These are phyloP conservation scores for Volvox africanus DNA, from an alignment of 139 green algal species.

Conservation along the genomic window DNA sequence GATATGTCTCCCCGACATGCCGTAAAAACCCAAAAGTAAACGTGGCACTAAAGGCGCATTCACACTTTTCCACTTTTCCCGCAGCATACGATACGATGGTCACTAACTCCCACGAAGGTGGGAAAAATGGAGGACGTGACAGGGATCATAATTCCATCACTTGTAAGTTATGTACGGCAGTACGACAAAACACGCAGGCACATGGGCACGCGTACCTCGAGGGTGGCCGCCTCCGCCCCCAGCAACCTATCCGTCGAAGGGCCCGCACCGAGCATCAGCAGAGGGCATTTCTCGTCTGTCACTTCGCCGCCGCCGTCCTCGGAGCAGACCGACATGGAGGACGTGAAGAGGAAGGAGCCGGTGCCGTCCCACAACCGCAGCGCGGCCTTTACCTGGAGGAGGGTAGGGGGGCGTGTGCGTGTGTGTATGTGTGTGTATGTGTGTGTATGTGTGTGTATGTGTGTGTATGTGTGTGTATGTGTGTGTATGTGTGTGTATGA, in stretches of 20 bases:
- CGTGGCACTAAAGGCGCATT: no score
- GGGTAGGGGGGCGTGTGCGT: background rate
- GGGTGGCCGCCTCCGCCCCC: conserved; percentile 79
- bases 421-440: no score
- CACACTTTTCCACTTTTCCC: no score
- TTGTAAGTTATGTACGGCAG: no score
- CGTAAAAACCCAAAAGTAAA: no score
- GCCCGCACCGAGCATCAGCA: conserved; percentile 70
- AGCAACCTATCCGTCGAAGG: conserved; percentile 85
- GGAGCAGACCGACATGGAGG: conserved; percentile 83
- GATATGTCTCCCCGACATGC: no score
- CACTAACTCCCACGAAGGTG: no score
- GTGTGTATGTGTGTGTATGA: no score
- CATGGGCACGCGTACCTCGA: conserved; percentile 61
- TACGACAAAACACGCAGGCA: background rate
- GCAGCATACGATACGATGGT: no score
- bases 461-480: background rate
- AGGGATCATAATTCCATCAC: no score
- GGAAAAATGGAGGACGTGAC: no score
- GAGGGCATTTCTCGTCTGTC: conserved; percentile 72
- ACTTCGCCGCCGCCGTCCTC: conserved; percentile 76
- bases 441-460: no score
- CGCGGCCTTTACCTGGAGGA: conserved; percentile 69
- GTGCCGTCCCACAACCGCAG: conserved; percentile 83
- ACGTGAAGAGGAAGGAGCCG: conserved; percentile 94